Conservation (phyloP, 371 early-diverging fungal species). For the Mucor velutinosus region DNA sequence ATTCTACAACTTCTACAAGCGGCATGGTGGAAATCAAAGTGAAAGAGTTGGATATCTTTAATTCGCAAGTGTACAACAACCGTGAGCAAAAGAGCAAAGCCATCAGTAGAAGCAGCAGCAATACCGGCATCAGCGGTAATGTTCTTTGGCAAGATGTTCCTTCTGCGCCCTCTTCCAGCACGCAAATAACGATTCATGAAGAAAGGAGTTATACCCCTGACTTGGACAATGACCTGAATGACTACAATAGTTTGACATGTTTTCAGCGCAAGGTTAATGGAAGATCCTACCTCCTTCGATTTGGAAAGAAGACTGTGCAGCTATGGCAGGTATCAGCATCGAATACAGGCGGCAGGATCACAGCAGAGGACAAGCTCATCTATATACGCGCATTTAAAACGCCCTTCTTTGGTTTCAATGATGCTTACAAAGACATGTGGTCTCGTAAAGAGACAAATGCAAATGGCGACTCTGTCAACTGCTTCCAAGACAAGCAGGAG, state of each 20-base stretch:
- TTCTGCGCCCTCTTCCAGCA: not conserved
- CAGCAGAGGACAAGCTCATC: not conserved
- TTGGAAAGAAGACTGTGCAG: conserved; percentile 7
- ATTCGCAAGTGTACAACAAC: not conserved
- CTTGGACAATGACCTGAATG: not conserved
- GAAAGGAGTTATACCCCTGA: not conserved
- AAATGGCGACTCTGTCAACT: not conserved
- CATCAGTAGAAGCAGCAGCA: not conserved
- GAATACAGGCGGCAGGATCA: not conserved
- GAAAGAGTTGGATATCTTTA: not conserved
- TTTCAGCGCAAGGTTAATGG: not conserved
- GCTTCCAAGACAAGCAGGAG: not conserved
- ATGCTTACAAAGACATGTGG: conserved; percentile 7
- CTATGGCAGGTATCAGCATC: not conserved
- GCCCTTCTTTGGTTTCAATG: not conserved
- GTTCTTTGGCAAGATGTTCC: too few species aligned
- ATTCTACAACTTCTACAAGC: not conserved
- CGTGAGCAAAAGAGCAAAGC: not conserved
- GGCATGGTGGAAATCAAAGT: not conserved
- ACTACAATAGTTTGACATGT: not conserved
- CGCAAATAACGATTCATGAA: not conserved
- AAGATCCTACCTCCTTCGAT: conserved; percentile 3
- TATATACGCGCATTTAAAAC: conserved; percentile 14
- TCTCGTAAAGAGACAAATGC: not conserved
- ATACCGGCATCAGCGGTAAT: too few species aligned